Evolutionary conservation across 805 yeast genomes (phyloP), one percentile per base, ranked within the genome.

Genomic region (Hanseniaspora jakobsenii): DNA sequence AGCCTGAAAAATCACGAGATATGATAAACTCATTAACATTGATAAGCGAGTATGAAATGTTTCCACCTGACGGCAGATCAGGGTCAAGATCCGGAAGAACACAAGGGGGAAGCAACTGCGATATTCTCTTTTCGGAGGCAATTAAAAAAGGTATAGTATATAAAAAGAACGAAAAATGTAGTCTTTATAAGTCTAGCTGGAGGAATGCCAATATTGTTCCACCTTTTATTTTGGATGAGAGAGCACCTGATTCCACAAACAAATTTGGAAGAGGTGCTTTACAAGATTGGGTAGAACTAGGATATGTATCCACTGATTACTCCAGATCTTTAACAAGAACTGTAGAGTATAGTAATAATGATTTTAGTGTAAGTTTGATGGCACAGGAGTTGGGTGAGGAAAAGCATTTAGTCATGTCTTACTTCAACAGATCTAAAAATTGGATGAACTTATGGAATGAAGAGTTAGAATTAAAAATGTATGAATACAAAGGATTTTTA

Each of bases 31-130:
- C 58, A 2, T 51, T 64, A 23, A 53, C 57, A 24, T 57, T 59
- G 13, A 60, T 55, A 22, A 60, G 58, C 49, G 51, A 57, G 44
- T 47, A 57, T 44, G 66, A 61, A 22, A 66, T 66, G 2, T 64
- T 52, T 47, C 56, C 62, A 45, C 66, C 66, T 0, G 67, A 64
- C 47, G 66, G 62, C 4, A 52, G 67, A 22, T 53, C 61, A 22
- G 64, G 65, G 16, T 59, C 59, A 38, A 63, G 63, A 48, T 60
- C 61, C 37, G 66, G 66, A 9, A 52, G 61, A 32, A 60, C 66
- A 3, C 66, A 62, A 47, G 67, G 67, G 16, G 67, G 66, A 0
- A 53, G 61, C 24, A 61, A 62, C 44, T 59, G 65, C 4, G 67
- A 64, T 47, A 59, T 62, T 29, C 53, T 62, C 6, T 50, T 64